Percentiles rank a stretch among this genome's conserved stretches.
Evolutionary conservation across 2,329 filamentous ascomycete species (phyloP).

Genomic region (Hirsutella minnesotensis): DNA sequence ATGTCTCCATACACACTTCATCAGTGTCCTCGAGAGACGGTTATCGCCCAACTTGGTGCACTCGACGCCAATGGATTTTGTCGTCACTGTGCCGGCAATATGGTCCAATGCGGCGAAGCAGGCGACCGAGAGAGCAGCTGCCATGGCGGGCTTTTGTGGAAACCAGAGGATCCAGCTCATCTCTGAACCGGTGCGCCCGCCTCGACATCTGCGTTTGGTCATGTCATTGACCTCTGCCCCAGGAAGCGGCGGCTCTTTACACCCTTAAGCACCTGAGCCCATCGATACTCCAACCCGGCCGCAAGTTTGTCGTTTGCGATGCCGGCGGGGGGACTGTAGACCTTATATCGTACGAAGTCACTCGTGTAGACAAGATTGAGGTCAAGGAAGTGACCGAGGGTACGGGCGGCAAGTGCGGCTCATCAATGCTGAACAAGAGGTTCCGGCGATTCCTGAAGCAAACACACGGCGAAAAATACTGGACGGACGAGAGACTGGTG

Average conservation of each 20-base stretch:
- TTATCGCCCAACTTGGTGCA: slow-evolving; percentile 29
- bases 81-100: slow-evolving; percentile 46
- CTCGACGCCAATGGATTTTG: slow-evolving; percentile 36
- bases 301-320: slow-evolving; percentile 40
- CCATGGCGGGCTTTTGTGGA: slow-evolving; percentile 26
- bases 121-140: slow-evolving; percentile 29
- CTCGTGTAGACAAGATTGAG: slow-evolving; percentile 26
- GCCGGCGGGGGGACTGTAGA: slow-evolving; percentile 43
- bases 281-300: slow-evolving; percentile 28
- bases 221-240: slow-evolving; percentile 2
- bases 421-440: slow-evolving; percentile 34
- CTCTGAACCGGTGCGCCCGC: slow-evolving; percentile 30
- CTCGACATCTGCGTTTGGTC: neutral
- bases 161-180: slow-evolving; percentile 32
- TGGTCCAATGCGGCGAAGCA: slow-evolving; percentile 45
- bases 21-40: slow-evolving; percentile 28
- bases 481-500: slow-evolving; percentile 28
- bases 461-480: slow-evolving; percentile 29
- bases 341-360: slow-evolving; percentile 40
- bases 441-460: slow-evolving; percentile 32
- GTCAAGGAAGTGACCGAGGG: slow-evolving; percentile 37
- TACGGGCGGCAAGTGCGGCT: slow-evolving; percentile 37
- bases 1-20: slow-evolving; percentile 35
- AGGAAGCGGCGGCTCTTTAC: slow-evolving; percentile 40
- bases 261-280: slow-evolving; percentile 31